Conservation (phyloP, 257 asterid species). For the Salvia splendens region DNA sequence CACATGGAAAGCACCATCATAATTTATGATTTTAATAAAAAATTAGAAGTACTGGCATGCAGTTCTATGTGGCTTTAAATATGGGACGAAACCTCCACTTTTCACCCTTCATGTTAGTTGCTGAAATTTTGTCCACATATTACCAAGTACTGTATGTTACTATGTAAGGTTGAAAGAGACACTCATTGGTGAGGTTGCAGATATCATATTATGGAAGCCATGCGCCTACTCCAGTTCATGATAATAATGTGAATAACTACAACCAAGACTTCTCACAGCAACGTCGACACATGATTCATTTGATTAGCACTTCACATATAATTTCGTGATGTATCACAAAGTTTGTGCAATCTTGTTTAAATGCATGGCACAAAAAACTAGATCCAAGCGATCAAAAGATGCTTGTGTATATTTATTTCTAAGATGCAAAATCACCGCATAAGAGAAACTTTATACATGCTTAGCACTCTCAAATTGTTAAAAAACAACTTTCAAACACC, state of each 20-base stretch:
- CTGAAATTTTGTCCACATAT: not conserved
- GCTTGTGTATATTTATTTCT: not conserved
- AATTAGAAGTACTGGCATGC: not conserved
- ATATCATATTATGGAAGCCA: not conserved
- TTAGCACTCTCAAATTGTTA: not conserved
- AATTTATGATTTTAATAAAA: not conserved
- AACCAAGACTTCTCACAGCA: not conserved
- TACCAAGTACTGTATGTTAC: not conserved
- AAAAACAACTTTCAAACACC: conserved; percentile 1
- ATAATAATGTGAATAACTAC: not conserved
- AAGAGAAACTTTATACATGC: not conserved
- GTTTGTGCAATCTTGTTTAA: not conserved
- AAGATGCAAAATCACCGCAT: not conserved
- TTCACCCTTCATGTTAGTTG: not conserved
- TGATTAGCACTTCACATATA: not conserved
- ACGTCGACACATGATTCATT: not conserved
- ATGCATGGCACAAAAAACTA: not conserved
- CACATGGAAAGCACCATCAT: not conserved
- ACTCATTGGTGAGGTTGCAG: not conserved
- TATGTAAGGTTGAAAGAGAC: not conserved
- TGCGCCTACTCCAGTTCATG: conserved; percentile 21
- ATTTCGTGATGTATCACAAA: not conserved
- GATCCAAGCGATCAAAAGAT: conserved; percentile 1
- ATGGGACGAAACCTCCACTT: not conserved
- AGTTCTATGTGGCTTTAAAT: conserved; percentile 2